phyloP scores from a whole-genome alignment of 371 early-diverging fungal genomes.

The Zancudomyces culisetae region DNA sequence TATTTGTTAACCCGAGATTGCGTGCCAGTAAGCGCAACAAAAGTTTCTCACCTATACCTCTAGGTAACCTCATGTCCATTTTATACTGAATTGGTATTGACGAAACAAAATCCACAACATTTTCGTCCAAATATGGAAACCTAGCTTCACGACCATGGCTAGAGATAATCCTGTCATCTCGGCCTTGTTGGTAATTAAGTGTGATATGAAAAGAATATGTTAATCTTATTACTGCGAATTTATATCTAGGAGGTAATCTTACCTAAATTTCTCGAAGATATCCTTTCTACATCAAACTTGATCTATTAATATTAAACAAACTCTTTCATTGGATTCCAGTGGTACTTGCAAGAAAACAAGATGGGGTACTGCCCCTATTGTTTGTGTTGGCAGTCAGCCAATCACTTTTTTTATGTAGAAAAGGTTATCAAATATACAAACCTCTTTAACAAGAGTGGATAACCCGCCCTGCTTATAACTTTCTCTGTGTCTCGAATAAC shows the following conservation, averaged over 20 bases:
- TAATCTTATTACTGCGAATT: no score
- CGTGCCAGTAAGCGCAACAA: slow-evolving; percentile 39
- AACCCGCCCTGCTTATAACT: slow-evolving; percentile 44
- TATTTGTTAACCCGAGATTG: slow-evolving; percentile 27
- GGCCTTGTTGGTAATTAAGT: slow-evolving; percentile 15
- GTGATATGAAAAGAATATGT: no score
- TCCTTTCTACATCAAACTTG: slow-evolving; percentile 65
- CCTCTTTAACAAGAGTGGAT: slow-evolving; percentile 45
- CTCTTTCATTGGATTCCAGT: no score
- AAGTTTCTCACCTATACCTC: slow-evolving; percentile 84
- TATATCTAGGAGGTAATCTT: not conserved
- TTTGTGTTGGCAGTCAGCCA: no score
- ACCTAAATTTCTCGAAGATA: slow-evolving; percentile 64
- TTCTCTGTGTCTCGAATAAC: slow-evolving; percentile 73
- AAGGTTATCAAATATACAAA: slow-evolving; percentile 2
- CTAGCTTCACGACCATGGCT: slow-evolving; percentile 77
- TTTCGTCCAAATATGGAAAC: slow-evolving; percentile 66
- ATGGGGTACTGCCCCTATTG: no score
- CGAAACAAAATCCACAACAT: slow-evolving; percentile 46
- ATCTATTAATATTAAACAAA: slow-evolving; percentile 27
- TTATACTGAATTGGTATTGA: slow-evolving; percentile 55
- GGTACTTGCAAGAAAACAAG: no score
- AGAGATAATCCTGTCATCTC: slow-evolving; percentile 85
- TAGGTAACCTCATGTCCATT: slow-evolving; percentile 51
- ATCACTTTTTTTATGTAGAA: no score